These are phyloP conservation scores for Solanum chaucha DNA, from an alignment of 257 asterid species.

Conservation along the genomic window DNA sequence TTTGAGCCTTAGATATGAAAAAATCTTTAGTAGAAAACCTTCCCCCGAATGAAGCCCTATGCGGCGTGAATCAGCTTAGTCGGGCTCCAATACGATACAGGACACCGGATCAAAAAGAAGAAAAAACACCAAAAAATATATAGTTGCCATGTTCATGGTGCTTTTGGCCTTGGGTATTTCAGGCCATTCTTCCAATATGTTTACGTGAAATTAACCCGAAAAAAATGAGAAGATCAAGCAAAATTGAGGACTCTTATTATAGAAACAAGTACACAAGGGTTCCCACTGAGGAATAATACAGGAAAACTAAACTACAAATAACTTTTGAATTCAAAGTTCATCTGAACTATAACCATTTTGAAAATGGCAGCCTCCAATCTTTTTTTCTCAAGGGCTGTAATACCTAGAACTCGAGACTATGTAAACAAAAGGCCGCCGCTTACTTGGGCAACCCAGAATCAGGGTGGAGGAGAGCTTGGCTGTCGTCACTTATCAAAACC, in stretches of 20 bases:
- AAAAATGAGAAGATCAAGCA: not conserved
- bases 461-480: constrained; percentile 59
- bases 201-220: not conserved
- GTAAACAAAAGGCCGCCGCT: not conserved
- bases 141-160: not conserved
- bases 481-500: constrained; percentile 53
- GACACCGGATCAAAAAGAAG: not conserved
- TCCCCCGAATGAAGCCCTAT: not conserved
- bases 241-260: not conserved
- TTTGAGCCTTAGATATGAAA: no score
- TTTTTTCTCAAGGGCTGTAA: not conserved
- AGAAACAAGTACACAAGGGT: not conserved
- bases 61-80: not conserved
- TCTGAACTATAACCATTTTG: not conserved
- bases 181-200: not conserved
- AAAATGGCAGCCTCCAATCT: not conserved
- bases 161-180: not conserved
- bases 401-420: not conserved
- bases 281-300: not conserved
- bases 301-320: not conserved
- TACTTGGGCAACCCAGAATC: constrained; percentile 75
- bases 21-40: no score
- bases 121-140: no score
- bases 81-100: not conserved
- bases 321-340: not conserved